Percentiles rank a stretch among this genome's conserved stretches.
Evolutionary conservation across 75 land plant species (phyloP).

Genomic region (Adiantum capillusveneris): DNA sequence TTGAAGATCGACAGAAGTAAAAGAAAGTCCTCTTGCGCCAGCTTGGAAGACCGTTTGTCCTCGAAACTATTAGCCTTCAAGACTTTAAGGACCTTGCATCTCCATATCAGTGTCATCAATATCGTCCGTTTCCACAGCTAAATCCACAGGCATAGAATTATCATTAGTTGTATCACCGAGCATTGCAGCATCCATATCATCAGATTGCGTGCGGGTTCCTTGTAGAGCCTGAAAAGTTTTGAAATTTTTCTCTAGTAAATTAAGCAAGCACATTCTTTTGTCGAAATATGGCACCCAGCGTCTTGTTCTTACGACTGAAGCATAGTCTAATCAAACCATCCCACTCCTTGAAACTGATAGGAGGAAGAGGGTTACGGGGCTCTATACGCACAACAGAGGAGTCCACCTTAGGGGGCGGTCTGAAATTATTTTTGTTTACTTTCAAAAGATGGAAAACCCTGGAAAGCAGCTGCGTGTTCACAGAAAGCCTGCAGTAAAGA

Average conservation of each 20-base stretch:
- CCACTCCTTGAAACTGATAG: conserved; percentile 87
- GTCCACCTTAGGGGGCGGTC: conserved; percentile 98
- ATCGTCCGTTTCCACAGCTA: conserved; percentile 25
- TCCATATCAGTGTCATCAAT: conserved; percentile 19
- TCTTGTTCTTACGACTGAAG: conserved; percentile 86
- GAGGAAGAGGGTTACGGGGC: conserved; percentile 75
- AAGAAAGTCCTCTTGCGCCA: conserved; percentile 56
- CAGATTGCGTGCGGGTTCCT: conserved; percentile 12
- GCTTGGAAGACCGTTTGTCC: conserved; percentile 69
- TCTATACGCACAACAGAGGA: conserved; percentile 95
- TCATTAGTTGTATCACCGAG: conserved; percentile 37
- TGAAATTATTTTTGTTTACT: conserved; percentile 92
- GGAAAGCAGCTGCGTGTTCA: conserved; percentile 77
- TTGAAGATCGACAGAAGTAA: conserved; percentile 49
- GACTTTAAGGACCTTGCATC: conserved; percentile 42
- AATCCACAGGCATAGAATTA: conserved; percentile 22
- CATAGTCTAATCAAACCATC: conserved; percentile 83
- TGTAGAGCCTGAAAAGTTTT: conserved; percentile 67
- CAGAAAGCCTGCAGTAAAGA: conserved; percentile 89
- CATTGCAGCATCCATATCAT: conserved; percentile 32
- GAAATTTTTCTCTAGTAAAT: conserved; percentile 82
- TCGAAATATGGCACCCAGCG: conserved; percentile 72
- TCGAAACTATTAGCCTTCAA: conserved; percentile 45
- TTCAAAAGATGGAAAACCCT: conserved; percentile 82
- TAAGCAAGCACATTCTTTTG: conserved; percentile 62